phyloP scores from a whole-genome alignment of 2,329 filamentous ascomycete species.

The Cyphellophora attinorum region DNA sequence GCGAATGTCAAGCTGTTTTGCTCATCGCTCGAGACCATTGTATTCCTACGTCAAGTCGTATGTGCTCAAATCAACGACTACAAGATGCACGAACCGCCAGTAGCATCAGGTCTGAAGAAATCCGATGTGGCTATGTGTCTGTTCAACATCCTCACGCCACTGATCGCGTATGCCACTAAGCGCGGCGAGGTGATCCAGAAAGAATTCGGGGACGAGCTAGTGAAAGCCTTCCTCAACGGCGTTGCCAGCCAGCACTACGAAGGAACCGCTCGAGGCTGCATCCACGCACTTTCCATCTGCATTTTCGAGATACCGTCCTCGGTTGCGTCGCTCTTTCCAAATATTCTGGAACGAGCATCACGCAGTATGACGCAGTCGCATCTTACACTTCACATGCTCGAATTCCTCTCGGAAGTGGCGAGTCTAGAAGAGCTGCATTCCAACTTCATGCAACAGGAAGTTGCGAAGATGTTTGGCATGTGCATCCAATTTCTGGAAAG shows the following conservation, averaged over 20 bases:
- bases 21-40: conserved; percentile 63
- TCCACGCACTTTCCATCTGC: conserved; percentile 88
- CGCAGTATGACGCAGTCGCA: conserved; percentile 90
- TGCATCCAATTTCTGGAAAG: conserved; percentile 91
- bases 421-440: conserved; percentile 75
- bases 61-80: conserved; percentile 76
- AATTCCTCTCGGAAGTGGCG: conserved; percentile 85
- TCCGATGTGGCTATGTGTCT: conserved; percentile 83
- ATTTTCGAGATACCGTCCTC: conserved; percentile 88
- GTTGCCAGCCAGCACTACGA: conserved; percentile 65
- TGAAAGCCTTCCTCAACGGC: conserved; percentile 75
- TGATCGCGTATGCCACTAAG: conserved; percentile 61
- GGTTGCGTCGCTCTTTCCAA: conserved; percentile 74
- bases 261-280: conserved; percentile 80
- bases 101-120: conserved; percentile 68
- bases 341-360: conserved; percentile 84
- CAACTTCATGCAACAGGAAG: conserved; percentile 85
- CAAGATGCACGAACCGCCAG: conserved; percentile 71
- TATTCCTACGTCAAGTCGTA: conserved; percentile 62
- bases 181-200: conserved; percentile 79
- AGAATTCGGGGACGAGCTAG: conserved; percentile 58
- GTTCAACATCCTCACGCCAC: conserved; percentile 75
- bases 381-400: conserved; percentile 87
- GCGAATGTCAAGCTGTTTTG: conserved; percentile 82
- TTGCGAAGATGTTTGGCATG: conserved; percentile 87